phyloP scores from a whole-genome alignment of 306 rosid species.

The Pterocarpus macrocarpus region DNA sequence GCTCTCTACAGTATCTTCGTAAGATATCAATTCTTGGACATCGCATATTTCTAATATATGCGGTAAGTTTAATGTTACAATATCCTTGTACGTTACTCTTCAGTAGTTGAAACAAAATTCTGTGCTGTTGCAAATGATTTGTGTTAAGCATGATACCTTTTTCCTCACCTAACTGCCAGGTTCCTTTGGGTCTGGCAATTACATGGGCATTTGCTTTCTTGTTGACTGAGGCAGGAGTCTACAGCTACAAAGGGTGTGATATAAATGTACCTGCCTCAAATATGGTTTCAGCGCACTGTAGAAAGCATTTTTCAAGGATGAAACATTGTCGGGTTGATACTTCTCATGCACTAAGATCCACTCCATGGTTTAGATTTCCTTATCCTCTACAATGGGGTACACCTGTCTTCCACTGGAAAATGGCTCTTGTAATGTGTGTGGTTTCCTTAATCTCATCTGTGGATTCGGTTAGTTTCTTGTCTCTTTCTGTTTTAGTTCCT shows the following conservation, averaged over 20 bases:
- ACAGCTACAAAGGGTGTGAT: conserved; percentile 95
- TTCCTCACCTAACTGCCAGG: conserved; percentile 64
- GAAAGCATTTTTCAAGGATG: conserved; percentile 92
- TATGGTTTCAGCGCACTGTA: conserved; percentile 86
- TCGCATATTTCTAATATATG: conserved; percentile 91
- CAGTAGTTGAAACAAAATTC: conserved; percentile 20
- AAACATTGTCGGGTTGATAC: conserved; percentile 96
- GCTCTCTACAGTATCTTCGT: conserved; percentile 82
- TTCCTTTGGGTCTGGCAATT: conserved; percentile 95
- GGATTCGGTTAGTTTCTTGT: conserved; percentile 90
- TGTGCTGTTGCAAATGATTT: conserved; percentile 35
- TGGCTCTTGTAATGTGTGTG: conserved; percentile 95
- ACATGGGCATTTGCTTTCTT: conserved; percentile 96
- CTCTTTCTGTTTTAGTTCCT: conserved; percentile 41
- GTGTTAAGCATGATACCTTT: conserved; percentile 39
- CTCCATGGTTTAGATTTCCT: conserved; percentile 99
- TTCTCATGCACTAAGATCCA: conserved; percentile 74
- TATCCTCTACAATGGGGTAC: conserved; percentile 99
- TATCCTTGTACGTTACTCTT: conserved; percentile 20
- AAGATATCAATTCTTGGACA: conserved; percentile 95
- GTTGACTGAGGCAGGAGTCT: conserved; percentile 85
- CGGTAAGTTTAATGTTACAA: conserved; percentile 65
- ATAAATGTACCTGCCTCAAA: conserved; percentile 88
- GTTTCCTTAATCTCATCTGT: conserved; percentile 91
- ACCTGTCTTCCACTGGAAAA: conserved; percentile 97